Percentiles rank a stretch among this genome's conserved stretches.
phyloP scores from a whole-genome alignment of 257 asterid genomes.

The Cordia subcordata region DNA sequence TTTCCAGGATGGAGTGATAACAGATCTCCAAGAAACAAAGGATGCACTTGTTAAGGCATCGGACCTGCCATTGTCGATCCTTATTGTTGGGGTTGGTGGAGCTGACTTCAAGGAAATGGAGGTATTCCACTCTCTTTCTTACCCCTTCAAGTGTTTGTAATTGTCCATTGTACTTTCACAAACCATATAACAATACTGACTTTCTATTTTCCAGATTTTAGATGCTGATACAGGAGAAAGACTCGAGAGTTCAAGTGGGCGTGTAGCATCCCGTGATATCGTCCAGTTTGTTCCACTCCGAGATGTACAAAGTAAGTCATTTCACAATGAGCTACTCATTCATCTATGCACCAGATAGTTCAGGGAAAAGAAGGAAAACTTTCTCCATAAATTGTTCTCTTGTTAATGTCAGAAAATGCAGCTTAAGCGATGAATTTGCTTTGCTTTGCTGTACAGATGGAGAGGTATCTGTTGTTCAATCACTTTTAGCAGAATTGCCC shows the following conservation, averaged over 20 bases:
- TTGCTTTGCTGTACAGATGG: constrained; percentile 50
- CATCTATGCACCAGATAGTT: neutral
- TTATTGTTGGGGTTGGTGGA: constrained; percentile 99
- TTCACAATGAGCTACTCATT: neutral
- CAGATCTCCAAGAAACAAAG: constrained; percentile 98
- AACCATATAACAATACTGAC: neutral
- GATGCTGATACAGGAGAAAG: constrained; percentile 95
- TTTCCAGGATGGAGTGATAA: constrained; percentile 89
- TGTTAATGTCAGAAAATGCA: no score
- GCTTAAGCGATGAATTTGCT: neutral
- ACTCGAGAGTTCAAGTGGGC: constrained; percentile 82
- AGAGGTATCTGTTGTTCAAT: constrained; percentile 67
- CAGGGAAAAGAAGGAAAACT: neutral
- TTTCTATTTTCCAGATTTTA: constrained; percentile 41
- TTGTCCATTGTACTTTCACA: constrained; percentile 8
- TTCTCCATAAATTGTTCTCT: no score
- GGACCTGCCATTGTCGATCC: constrained; percentile 90
- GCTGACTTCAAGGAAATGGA: constrained; percentile 99
- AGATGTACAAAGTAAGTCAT: constrained; percentile 71
- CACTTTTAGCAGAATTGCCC: constrained; percentile 88
- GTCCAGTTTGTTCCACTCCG: constrained; percentile 96
- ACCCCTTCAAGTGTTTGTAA: constrained; percentile 2
- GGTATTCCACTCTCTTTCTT: constrained; percentile 39
- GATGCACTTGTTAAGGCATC: constrained; percentile 95
- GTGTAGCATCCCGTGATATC: constrained; percentile 92